These are phyloP conservation scores for Fomitopsis palustris DNA, from an alignment of 1,284 basidiomycete genomes.

Conservation along the genomic window DNA sequence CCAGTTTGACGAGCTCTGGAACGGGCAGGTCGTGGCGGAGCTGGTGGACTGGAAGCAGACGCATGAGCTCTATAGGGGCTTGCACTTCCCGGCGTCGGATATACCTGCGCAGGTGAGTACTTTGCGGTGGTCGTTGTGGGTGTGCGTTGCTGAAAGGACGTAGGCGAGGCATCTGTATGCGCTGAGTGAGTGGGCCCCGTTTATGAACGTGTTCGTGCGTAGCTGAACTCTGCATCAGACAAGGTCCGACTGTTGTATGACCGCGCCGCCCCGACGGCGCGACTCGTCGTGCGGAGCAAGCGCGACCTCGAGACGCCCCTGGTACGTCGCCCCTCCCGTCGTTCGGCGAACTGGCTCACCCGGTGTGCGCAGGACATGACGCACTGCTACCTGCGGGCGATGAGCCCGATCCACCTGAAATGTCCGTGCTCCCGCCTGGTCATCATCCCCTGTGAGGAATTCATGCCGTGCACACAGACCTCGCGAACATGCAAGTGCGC, in stretches of 20 bases:
- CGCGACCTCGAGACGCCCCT: conserved; percentile 73
- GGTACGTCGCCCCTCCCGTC: conserved; percentile 38
- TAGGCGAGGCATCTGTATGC: conserved; percentile 29
- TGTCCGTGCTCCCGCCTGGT: conserved; percentile 42
- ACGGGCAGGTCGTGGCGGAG: conserved; percentile 80
- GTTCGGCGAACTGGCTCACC: background rate
- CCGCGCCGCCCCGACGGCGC: conserved; percentile 72
- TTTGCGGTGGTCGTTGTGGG: background rate
- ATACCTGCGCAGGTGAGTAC: conserved; percentile 52
- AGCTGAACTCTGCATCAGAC: conserved; percentile 38
- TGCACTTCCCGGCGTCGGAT: conserved; percentile 65
- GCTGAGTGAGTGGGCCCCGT: conserved; percentile 22
- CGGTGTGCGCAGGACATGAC: conserved; percentile 69
- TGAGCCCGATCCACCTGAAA: conserved; percentile 89
- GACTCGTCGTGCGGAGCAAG: conserved; percentile 66
- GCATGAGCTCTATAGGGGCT: conserved; percentile 74
- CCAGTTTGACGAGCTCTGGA: conserved; percentile 75
- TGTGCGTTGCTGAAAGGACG: background rate
- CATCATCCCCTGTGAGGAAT: conserved; percentile 7
- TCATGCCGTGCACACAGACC: conserved; percentile 39
- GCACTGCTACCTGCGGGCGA: conserved; percentile 81
- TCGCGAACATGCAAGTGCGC: conserved; percentile 79
- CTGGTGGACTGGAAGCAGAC: conserved; percentile 82
- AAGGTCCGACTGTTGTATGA: conserved; percentile 85
- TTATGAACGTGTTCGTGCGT: background rate